Conservation (phyloP, 495 filamentous ascomycete genomes). For the Daldinia caldariorum region DNA sequence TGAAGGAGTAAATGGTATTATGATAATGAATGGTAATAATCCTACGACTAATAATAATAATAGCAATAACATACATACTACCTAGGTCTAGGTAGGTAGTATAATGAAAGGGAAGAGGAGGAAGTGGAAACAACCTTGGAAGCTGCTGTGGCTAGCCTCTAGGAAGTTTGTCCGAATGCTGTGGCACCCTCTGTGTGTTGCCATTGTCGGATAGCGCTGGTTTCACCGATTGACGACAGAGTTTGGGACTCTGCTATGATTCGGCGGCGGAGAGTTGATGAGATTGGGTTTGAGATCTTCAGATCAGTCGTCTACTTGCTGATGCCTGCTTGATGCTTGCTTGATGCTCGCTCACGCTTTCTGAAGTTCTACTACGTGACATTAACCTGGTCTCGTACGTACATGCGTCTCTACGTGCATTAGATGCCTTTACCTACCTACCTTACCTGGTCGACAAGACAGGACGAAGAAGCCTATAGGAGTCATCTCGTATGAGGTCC, state of each 20-base stretch:
- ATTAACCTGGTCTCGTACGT: slow-evolving; percentile 28
- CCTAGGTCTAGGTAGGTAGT: too few relatives aligned
- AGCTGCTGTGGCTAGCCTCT: slow-evolving; percentile 22
- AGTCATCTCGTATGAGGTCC: slow-evolving; percentile 5
- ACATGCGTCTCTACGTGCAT: slow-evolving; percentile 12
- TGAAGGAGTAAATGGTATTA: background rate
- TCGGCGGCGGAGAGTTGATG: slow-evolving; percentile 28
- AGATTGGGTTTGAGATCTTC: slow-evolving; percentile 44
- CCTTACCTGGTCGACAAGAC: background rate
- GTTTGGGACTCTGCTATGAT: slow-evolving; percentile 26
- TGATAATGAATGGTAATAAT: too few relatives aligned
- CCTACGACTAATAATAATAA: too few relatives aligned
- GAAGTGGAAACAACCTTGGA: background rate
- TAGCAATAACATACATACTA: too few relatives aligned
- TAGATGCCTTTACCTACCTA: background rate
- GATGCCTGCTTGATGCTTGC: background rate
- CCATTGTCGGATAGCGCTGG: slow-evolving; percentile 42
- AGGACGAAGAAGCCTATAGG: background rate
- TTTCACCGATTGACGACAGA: slow-evolving; percentile 40
- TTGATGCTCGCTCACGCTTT: background rate
- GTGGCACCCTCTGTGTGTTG: slow-evolving; percentile 35
- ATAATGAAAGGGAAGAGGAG: background rate
- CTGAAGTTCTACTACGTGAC: slow-evolving; percentile 32
- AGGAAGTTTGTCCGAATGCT: slow-evolving; percentile 38
- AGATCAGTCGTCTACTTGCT: slow-evolving; percentile 18